Conservation (phyloP, 805 yeast species). For the Pichia cephalocereana region DNA sequence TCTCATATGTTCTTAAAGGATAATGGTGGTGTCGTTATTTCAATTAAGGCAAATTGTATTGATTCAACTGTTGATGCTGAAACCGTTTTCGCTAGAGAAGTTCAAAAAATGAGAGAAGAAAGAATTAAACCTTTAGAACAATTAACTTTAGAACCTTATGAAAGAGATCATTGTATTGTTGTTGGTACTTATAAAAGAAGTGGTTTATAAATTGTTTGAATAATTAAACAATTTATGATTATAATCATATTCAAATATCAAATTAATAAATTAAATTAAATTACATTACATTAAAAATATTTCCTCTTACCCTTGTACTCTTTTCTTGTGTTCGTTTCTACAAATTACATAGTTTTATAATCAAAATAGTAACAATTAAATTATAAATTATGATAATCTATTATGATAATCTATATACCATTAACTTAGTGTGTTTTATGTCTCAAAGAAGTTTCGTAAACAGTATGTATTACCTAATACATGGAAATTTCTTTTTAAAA, state of each 20-base stretch:
- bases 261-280: background rate
- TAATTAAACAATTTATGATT: background rate
- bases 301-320: background rate
- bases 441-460: too few species aligned
- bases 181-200: conserved; percentile 95
- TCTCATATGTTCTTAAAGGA: conserved; percentile 97
- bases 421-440: too few species aligned
- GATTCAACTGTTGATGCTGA: conserved; percentile 99
- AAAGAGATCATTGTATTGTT: conserved; percentile 99
- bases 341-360: background rate
- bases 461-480: too few species aligned
- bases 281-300: too few species aligned
- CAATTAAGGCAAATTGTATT: conserved; percentile 99
- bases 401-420: too few species aligned
- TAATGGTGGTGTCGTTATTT: conserved; percentile 96
- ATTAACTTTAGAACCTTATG: conserved; percentile 98
- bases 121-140: conserved; percentile 97
- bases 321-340: background rate
- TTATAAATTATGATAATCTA: too few species aligned
- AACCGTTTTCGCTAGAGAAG: conserved; percentile 98
- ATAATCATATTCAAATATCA: background rate
- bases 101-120: conserved; percentile 97
- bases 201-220: conserved; percentile 38
- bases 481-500: too few species aligned
- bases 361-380: background rate